Evolutionary conservation across 192 early-diverging fungal species (phyloP), one percentile per base, ranked within the genome.

Genomic region (Coemansia sp.): DNA sequence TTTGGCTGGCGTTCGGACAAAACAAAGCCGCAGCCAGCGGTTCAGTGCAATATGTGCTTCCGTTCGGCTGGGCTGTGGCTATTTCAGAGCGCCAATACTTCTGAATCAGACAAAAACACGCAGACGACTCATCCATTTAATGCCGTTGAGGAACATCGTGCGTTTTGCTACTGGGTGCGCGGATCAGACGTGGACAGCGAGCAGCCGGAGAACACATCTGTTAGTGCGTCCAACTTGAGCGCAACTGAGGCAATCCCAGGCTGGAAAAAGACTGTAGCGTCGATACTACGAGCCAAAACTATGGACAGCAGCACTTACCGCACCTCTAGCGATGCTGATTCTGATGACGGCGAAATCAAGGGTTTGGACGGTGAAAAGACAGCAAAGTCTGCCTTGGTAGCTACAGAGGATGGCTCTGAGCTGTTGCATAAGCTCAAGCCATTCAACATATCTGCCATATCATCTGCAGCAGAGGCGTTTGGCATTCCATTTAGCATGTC

Each of bases 141-240:
- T 52, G 74, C 53, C 21, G 65, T 60, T 3, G 56, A 58, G 15
- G 82, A 84, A 56, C 82, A 84, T 38, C 62, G 82, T 9, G 19
- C 71, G 8, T 84, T 77, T 54, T 84, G 82, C 74, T 84, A 79
- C 61, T 84, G 82, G 82, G 62, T 56, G 5, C 55, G 69, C 22
- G 71, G 74, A 3, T 41, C 64, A 2, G 57, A 58, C 12, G 45
- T 54, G 17, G 60, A 52, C 2, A 7, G 24, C 3, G 59, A 57
- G 35, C 43, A 29, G 7, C 4, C 19, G 21, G 39, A 39, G 37
- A n/a, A 11, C 25, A 10, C n/a, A 52, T 35, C 35, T 7, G 21
- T 21, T 14, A 22, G n/a, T 38, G 15, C 41, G 4, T 22, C 24
- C n/a, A 50, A 62, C 41, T 6, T 37, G 14, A 22, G 56, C 23